Conservation (phyloP, 164 flowering plant genomes). For the Kalanchoe fedtschenkoi region DNA sequence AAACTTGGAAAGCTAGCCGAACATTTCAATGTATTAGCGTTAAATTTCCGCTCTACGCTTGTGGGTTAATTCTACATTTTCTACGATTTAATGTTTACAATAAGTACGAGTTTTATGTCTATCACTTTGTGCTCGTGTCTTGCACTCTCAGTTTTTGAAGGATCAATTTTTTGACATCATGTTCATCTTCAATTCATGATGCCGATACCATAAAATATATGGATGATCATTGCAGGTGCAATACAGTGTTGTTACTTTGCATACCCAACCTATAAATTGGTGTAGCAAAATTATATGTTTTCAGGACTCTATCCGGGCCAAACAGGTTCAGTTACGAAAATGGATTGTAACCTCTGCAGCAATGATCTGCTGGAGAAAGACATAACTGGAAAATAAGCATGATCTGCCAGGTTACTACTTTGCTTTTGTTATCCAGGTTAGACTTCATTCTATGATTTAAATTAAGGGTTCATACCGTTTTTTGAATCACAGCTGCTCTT, state of each 20-base stretch:
- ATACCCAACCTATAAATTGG: not conserved
- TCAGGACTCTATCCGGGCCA: not conserved
- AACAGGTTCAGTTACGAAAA: not conserved
- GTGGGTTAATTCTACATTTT: not conserved
- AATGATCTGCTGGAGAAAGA: not conserved
- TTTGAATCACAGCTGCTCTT: too few species aligned
- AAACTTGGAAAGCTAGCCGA: slow-evolving; percentile 37
- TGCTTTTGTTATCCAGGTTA: not conserved
- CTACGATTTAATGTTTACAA: not conserved
- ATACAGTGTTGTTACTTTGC: too few species aligned
- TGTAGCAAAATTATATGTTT: not conserved
- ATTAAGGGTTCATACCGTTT: too few species aligned
- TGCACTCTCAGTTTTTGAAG: not conserved
- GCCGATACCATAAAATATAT: not conserved
- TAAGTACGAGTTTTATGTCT: not conserved
- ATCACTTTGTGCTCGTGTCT: not conserved
- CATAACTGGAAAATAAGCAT: too few species aligned
- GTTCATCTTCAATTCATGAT: not conserved
- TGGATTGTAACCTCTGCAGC: not conserved
- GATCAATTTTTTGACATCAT: not conserved
- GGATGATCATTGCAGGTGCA: not conserved
- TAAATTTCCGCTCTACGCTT: not conserved
- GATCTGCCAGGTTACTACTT: not conserved
- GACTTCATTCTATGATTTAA: too few species aligned
- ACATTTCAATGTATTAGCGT: not conserved